phyloP scores from a whole-genome alignment of 768 basidiomycete species.

The Cystobasidiopsis lactophilus region DNA sequence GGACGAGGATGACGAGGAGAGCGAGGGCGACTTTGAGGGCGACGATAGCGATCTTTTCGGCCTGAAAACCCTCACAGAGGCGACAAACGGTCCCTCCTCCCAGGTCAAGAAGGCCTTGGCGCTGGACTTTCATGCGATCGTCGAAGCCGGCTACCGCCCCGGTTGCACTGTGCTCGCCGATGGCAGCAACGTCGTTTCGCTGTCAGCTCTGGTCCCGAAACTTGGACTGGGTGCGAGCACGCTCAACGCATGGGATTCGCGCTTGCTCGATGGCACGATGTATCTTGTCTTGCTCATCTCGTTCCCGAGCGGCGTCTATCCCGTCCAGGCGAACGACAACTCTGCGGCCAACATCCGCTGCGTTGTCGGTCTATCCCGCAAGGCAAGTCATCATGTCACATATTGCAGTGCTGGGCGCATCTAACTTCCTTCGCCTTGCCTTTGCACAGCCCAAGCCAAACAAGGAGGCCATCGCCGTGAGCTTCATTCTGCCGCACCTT shows the following conservation, averaged over 20 bases:
- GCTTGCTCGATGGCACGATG: slow-evolving; percentile 34
- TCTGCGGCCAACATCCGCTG: slow-evolving; percentile 33
- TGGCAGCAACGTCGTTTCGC: slow-evolving; percentile 29
- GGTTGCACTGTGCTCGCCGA: slow-evolving; percentile 35
- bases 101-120: neutral
- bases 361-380: slow-evolving; percentile 38
- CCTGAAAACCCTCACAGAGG: slow-evolving; percentile 15
- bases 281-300: slow-evolving; percentile 41
- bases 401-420: too few species aligned
- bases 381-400: too few species aligned
- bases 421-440: too few species aligned
- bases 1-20: neutral
- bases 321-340: slow-evolving; percentile 33
- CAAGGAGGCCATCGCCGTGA: slow-evolving; percentile 24
- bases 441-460: slow-evolving; percentile 30
- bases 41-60: slow-evolving; percentile 26
- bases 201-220: slow-evolving; percentile 31
- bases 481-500: slow-evolving; percentile 24
- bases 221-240: slow-evolving; percentile 41
- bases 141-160: slow-evolving; percentile 37
- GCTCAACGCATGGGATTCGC: slow-evolving; percentile 51
- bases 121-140: slow-evolving; percentile 42
- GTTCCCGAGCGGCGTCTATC: slow-evolving; percentile 30
- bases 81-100: neutral
- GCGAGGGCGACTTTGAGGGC: slow-evolving; percentile 20